Evolutionary conservation across 805 yeast species (phyloP), one percentile per base, ranked within the genome.

Genomic region (Pichia thaimueangensis): DNA sequence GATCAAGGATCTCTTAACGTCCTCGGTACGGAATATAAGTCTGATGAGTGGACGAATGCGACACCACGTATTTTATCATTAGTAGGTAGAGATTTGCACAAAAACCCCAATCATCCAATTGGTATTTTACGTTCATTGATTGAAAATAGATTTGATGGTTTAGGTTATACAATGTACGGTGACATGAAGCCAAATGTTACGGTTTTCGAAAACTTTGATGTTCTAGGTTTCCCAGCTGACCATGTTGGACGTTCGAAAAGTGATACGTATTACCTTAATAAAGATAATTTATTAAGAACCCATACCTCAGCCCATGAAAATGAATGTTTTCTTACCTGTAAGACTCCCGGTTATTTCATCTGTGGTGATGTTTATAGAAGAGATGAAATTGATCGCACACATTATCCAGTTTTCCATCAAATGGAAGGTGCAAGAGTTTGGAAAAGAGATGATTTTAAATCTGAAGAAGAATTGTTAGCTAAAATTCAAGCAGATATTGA

Each of bases 231-330:
- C 61, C 95, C 97, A 1, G 55, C 61, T 28, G 95, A 89, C 56
- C 98, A 93, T 59, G 96, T 95, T 0, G 97, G 98, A 3, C 72
- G 98, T 56, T 78, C 93, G 16, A 84, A 76, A 55, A 83, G 95
- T 3, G 98, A 93, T 59, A 91, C 98, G 0, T 93, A 93, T 62
- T 93, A 93, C 56, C 59, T 93, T 41, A 89, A 93, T 64, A 71
- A 78, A 41, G 73, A 74, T 17, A 67, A 80, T 25, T 67, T 93
- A 23, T 65, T 93, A 46, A 70, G 98, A 56, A 93, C 98, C 0
- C 98, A 93, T 58, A 91, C 98, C 0, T 88, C 97, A 1, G 98
- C 98, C 0, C 98, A 93, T 62, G 98, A 93, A 63, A 76, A 74
- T 51, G 88, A 85, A 56, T 87, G 96, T 57, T 91, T 87, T 63